Conservation (phyloP, 169 alveolate species). For the Ichthyophthirius multifiliis region DNA sequence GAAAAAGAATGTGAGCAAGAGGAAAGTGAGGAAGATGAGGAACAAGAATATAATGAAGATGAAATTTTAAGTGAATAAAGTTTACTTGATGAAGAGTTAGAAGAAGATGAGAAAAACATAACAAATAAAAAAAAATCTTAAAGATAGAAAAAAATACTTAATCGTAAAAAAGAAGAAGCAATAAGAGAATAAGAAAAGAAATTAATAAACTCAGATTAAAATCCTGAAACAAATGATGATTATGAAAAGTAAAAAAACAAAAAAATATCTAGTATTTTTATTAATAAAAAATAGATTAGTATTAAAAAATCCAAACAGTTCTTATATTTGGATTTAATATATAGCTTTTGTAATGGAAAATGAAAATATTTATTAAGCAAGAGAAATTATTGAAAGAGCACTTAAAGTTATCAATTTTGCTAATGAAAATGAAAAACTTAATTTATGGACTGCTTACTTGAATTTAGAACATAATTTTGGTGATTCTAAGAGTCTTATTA, state of each 20-base stretch:
- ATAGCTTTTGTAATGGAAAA: conserved; percentile 66
- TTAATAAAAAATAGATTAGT: conserved; percentile 53
- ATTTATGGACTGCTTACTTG: conserved; percentile 80
- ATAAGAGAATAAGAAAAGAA: conserved; percentile 19
- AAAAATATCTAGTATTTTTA: conserved; percentile 40
- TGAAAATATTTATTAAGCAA: conserved; percentile 64
- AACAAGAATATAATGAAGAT: conserved; percentile 30
- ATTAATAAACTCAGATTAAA: conserved; percentile 15
- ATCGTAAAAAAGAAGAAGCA: conserved; percentile 41
- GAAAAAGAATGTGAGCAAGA: conserved; percentile 56
- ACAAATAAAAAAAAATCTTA: conserved; percentile 20
- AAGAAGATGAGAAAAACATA: conserved; percentile 51
- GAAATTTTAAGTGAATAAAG: conserved; percentile 13
- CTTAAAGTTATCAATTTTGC: conserved; percentile 65
- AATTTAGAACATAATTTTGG: conserved; percentile 82
- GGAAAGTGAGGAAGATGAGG: conserved; percentile 31
- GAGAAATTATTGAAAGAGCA: conserved; percentile 80
- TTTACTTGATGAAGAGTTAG: conserved; percentile 33
- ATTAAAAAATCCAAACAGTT: conserved; percentile 59
- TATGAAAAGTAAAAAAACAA: conserved; percentile 48
- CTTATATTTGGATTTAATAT: conserved; percentile 74
- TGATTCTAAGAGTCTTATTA: conserved; percentile 47
- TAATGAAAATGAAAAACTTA: conserved; percentile 73
- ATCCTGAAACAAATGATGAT: conserved; percentile 51
- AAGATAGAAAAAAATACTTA: conserved; percentile 34